Evolutionary conservation across 768 basidiomycete genomes (phyloP).

Genomic region (Lentinula sp.): DNA sequence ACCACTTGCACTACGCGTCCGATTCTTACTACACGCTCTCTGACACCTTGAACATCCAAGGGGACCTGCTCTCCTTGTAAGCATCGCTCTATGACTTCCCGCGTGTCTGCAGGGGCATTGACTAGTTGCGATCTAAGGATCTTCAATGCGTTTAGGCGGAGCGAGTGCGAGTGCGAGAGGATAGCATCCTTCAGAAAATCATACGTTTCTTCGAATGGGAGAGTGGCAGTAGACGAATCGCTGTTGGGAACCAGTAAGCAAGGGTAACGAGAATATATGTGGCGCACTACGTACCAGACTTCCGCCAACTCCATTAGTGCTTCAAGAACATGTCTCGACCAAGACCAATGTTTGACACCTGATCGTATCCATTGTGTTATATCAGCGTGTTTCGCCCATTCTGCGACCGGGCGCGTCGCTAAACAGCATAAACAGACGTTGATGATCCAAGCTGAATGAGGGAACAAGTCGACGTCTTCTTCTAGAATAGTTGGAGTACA

Average conservation of each 20-base stretch:
- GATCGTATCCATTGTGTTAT: constrained; percentile 41
- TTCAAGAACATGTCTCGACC: constrained; percentile 49
- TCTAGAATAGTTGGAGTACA: constrained; percentile 14
- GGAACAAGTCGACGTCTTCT: constrained; percentile 25
- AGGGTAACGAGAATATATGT: background rate
- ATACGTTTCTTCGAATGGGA: constrained; percentile 47
- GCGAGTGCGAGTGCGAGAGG: constrained; percentile 63
- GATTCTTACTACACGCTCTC: constrained; percentile 80
- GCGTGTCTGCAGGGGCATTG: constrained; percentile 31
- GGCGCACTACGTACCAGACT: constrained; percentile 31
- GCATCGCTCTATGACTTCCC: constrained; percentile 58
- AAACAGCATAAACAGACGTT: constrained; percentile 56
- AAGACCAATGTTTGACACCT: constrained; percentile 47
- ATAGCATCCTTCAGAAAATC: constrained; percentile 45
- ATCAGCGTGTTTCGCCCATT: constrained; percentile 46
- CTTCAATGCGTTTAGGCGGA: constrained; percentile 61
- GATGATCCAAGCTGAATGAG: constrained; percentile 48
- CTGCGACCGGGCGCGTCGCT: constrained; percentile 29
- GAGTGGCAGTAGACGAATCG: constrained; percentile 12
- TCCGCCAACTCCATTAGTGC: constrained; percentile 45
- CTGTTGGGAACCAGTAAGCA: constrained; percentile 12
- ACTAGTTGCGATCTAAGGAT: constrained; percentile 54
- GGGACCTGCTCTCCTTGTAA: constrained; percentile 78
- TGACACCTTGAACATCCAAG: constrained; percentile 71
- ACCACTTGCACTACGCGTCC: constrained; percentile 63